A percentile compares a stretch with the other conserved stretches of the same genome.
These are phyloP conservation scores for Colletotrichum godetiae DNA, from an alignment of 2,329 filamentous ascomycete species.

Conservation along the genomic window DNA sequence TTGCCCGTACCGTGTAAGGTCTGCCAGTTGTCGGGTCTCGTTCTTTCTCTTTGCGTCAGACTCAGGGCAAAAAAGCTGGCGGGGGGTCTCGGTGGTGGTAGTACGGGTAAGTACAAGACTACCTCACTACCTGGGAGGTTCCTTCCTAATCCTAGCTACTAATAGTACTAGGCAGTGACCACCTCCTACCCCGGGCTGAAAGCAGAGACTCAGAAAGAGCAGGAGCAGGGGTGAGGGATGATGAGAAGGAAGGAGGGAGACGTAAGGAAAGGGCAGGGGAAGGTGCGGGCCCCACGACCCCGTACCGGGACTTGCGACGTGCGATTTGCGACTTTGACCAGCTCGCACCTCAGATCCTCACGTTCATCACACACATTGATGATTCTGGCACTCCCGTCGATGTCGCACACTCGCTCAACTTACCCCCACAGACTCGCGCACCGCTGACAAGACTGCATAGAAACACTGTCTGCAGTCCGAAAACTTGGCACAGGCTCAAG, in stretches of 20 bases:
- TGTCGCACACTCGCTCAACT: background rate
- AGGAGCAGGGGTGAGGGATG: conserved; percentile 20
- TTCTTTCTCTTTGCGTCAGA: background rate
- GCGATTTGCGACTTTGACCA: background rate
- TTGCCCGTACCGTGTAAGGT: background rate
- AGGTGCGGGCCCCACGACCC: background rate
- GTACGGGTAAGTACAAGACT: background rate
- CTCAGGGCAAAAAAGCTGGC: background rate
- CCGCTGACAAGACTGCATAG: background rate
- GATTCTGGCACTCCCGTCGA: too few relatives aligned
- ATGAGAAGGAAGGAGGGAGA: conserved; percentile 14
- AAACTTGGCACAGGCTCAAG: background rate
- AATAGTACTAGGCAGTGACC: background rate
- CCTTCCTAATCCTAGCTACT: background rate
- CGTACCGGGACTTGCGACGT: background rate
- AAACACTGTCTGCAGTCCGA: background rate
- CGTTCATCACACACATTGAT: background rate
- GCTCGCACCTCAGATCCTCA: background rate
- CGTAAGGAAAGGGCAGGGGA: conserved; percentile 8
- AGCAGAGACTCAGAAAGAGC: background rate
- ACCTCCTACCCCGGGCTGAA: conserved; percentile 30
- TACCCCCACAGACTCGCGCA: background rate
- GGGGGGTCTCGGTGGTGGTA: conserved; percentile 16
- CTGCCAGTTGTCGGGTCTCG: background rate
- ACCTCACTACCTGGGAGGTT: background rate